These are phyloP conservation scores for Fusarium anguioides DNA, from an alignment of 2,329 filamentous ascomycete species.

Conservation along the genomic window DNA sequence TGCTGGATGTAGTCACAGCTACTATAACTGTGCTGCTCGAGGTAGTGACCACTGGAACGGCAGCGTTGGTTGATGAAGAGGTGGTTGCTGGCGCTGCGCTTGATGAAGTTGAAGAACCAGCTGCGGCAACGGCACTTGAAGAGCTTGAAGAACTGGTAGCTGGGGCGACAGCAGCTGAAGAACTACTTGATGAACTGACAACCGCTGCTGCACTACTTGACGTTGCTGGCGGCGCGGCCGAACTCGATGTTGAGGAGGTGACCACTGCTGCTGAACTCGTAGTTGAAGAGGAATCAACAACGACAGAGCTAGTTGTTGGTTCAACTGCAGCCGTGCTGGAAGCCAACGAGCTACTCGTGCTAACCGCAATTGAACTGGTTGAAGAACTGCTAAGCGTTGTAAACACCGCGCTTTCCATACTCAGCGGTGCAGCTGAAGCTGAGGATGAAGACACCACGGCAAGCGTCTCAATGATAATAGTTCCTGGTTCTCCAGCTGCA, in stretches of 20 bases:
- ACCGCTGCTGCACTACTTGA: too few relatives aligned
- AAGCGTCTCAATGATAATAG: slow-evolving; percentile 19
- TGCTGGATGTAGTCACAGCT: neutral
- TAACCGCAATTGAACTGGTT: neutral
- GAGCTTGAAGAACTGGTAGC: neutral
- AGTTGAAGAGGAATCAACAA: too few relatives aligned
- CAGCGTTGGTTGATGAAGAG: too few relatives aligned
- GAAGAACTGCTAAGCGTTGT: neutral
- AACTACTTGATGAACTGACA: too few relatives aligned
- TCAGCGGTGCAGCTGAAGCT: neutral
- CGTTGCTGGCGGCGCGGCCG: neutral
- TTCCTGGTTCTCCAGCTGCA: slow-evolving; percentile 11
- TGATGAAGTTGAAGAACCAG: neutral
- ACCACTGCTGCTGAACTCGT: neutral
- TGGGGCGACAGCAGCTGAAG: neutral
- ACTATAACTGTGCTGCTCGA: neutral
- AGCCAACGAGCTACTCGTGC: neutral
- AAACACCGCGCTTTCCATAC: neutral
- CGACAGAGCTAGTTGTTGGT: too few relatives aligned
- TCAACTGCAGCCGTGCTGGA: too few relatives aligned
- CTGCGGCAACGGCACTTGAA: neutral
- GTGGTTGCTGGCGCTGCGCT: neutral
- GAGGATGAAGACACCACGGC: neutral
- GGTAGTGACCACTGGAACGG: neutral
- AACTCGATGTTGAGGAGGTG: neutral